Evolutionary conservation across 805 yeast species (phyloP), one percentile per base, ranked within the genome.

Genomic region (Candida sakaeoensis): DNA sequence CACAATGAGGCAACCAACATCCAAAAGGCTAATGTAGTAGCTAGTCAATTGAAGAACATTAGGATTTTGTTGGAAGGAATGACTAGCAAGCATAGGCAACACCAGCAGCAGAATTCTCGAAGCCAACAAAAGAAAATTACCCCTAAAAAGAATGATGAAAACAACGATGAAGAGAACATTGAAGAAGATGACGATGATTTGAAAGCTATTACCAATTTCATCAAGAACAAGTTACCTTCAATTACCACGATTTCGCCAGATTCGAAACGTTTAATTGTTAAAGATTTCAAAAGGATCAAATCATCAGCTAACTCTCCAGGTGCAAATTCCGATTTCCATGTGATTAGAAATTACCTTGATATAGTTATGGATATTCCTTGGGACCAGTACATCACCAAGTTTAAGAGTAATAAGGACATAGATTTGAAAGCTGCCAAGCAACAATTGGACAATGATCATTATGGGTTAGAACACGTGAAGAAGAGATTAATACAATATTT

Each of bases 401-500:
- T 58, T 43, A 45, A 49, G 22, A 46, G 60, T 10, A 61, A 72
- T 51, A 71, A 68, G 19, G 71, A 72, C 39, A 65, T 79, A 37
- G 77, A 82, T 47, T 56, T 86, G 13, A 55, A 53, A 1, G 57
- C 55, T 10, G 74, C 74, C 5, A 62, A 55, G 36, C 43, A 48
- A 9, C 69, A 64, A 42, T 53, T 68, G 30, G 73, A 68, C 41
- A 55, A 52, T 10, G 74, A 68, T 47, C 74, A 68, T 47, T 60
- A 64, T 43, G 74, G 74, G 1, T 55, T 68, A 40, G 68, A 68
- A 36, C 58, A 60, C 40, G 65, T 58, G 21, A 88, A 88, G 58
- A 80, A 74, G 48, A 68, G 96, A 36, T 70, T 88, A 27, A 56
- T 88, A 16, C 95, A 88, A 57, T 86, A 87, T 55, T 65, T 88